A percentile compares a stretch with the other conserved stretches of the same genome.
Conservation (phyloP, 2,329 filamentous ascomycete genomes). For the Paracoccidioides lutzii region DNA sequence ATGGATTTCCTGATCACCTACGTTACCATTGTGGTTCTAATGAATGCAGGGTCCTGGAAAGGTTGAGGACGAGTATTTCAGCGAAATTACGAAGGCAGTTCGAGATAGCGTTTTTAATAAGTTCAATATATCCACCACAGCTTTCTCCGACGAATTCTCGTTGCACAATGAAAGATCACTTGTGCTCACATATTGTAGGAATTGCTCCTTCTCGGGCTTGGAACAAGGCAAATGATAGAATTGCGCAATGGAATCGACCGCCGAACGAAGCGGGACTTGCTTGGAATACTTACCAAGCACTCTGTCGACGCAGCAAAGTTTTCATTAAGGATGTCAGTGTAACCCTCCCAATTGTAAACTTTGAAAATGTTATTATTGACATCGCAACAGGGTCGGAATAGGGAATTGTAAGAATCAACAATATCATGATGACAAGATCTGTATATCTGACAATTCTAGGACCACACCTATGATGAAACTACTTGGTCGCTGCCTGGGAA, state of each 20-base stretch:
- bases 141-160: not conserved
- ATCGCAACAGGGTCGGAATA: slow-evolving; percentile 6
- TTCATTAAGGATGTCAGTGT: slow-evolving; percentile 29
- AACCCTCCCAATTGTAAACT: slow-evolving; percentile 6
- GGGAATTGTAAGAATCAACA: slow-evolving; percentile 4
- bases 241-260: slow-evolving; percentile 28
- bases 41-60: not conserved
- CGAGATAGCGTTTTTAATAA: not conserved
- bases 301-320: slow-evolving; percentile 39
- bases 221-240: slow-evolving; percentile 21
- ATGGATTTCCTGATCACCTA: not conserved
- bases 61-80: not conserved
- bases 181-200: not conserved
- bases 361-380: not conserved
- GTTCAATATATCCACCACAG: not conserved
- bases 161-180: not conserved
- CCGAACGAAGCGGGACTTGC: slow-evolving; percentile 32
- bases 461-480: slow-evolving; percentile 4
- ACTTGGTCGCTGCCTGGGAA: slow-evolving; percentile 4
- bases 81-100: not conserved
- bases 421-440: not conserved
- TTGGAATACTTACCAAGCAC: slow-evolving; percentile 45
- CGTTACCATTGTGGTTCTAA: too few species aligned
- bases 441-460: slow-evolving; percentile 3
- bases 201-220: slow-evolving; percentile 12